Conservation (phyloP, 169 alveolate species). For the Plasmodium falciparum region DNA sequence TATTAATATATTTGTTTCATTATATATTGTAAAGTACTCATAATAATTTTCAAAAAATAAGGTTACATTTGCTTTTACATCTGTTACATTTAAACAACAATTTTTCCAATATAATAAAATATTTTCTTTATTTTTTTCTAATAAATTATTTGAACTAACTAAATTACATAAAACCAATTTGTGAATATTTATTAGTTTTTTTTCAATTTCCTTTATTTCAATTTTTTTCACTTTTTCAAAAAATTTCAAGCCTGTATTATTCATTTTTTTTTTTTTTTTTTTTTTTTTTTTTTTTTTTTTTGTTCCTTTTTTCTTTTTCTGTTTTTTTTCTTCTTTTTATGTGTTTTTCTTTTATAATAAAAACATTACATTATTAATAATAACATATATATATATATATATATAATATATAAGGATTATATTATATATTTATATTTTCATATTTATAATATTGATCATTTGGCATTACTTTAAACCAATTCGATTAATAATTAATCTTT, state of each 20-base stretch:
- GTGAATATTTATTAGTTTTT: constrained; percentile 49
- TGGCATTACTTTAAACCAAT: no score
- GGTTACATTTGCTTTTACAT: constrained; percentile 37
- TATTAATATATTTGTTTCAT: constrained; percentile 67
- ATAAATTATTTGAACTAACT: not conserved
- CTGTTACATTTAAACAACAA: constrained; percentile 56
- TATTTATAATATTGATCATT: no score
- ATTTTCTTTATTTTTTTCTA: constrained; percentile 37
- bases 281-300: not conserved
- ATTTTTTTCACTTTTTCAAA: constrained; percentile 54
- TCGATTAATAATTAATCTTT: no score
- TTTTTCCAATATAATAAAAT: constrained; percentile 61
- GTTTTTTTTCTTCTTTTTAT: not conserved
- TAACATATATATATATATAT: not conserved
- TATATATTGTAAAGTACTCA: constrained; percentile 37
- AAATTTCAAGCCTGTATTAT: constrained; percentile 54
- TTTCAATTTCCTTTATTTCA: constrained; percentile 56
- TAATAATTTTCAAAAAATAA: constrained; percentile 56
- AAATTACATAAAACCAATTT: constrained; percentile 45
- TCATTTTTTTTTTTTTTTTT: constrained; percentile 1
- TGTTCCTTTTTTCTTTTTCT: no score
- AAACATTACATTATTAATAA: not conserved
- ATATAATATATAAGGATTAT: not conserved
- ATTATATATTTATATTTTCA: no score
- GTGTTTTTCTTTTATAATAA: not conserved